Percentiles rank a stretch among this genome's conserved stretches.
Conservation (phyloP, 2,329 filamentous ascomycete species). For the Ophioceras dolichostomum region DNA sequence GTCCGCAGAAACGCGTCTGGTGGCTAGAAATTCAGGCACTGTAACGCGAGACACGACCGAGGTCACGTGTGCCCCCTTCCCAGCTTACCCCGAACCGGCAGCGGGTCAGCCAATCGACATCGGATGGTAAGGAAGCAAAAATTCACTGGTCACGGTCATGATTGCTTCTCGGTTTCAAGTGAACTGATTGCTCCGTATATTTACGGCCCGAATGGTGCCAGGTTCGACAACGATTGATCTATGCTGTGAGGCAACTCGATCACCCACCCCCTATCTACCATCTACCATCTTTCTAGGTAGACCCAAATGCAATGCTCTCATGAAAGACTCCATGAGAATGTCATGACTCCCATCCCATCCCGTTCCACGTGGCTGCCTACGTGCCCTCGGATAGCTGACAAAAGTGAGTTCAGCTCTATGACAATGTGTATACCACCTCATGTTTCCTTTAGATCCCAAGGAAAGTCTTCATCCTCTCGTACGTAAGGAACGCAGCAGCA, state of each 20-base stretch:
- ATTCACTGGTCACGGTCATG: no score
- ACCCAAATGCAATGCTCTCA: not conserved
- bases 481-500: constrained; percentile 57
- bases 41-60: constrained; percentile 1
- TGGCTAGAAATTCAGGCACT: no score
- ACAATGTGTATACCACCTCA: not conserved
- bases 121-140: no score
- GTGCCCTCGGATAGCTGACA: not conserved
- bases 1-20: no score
- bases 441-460: constrained; percentile 47
- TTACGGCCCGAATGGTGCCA: no score
- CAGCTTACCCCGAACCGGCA: no score
- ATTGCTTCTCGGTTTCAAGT: no score
- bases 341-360: not conserved
- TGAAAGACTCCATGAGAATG: not conserved
- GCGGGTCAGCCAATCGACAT: no score
- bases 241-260: not conserved
- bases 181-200: no score
- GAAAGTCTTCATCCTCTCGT: constrained; percentile 49
- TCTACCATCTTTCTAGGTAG: not conserved
- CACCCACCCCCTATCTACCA: no score
- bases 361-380: not conserved
- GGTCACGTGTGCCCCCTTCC: not conserved
- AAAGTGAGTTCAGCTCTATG: no score
- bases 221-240: no score